A percentile compares a stretch with the other conserved stretches of the same genome.
Conservation (phyloP, 768 basidiomycete species). For the Kwoniella sp. region DNA sequence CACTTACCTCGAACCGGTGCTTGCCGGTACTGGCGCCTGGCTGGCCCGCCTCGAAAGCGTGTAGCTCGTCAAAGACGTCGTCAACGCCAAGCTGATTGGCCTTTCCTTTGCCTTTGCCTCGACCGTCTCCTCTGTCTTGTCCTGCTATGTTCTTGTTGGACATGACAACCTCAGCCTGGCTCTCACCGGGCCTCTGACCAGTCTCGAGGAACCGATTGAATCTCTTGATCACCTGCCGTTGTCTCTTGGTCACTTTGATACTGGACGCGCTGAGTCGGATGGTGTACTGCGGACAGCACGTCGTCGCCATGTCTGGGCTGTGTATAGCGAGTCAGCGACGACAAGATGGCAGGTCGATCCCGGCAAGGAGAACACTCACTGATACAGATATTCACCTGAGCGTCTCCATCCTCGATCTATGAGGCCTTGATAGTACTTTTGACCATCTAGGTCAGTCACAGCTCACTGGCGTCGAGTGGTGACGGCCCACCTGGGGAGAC, state of each 20-base stretch:
- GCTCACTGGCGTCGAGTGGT: background rate
- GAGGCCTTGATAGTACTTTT: slow-evolving; percentile 49
- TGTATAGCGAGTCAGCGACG: background rate
- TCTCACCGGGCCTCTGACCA: slow-evolving; percentile 58
- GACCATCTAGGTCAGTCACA: background rate
- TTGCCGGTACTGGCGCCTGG: too few relatives aligned
- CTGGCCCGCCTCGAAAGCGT: slow-evolving; percentile 58
- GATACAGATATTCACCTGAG: slow-evolving; percentile 63
- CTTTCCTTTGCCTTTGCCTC: slow-evolving; percentile 21
- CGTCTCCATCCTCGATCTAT: slow-evolving; percentile 52
- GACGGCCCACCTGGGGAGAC: slow-evolving; percentile 9
- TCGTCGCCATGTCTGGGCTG: slow-evolving; percentile 70
- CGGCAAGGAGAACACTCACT: slow-evolving; percentile 34
- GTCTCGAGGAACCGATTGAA: slow-evolving; percentile 39
- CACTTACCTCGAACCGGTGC: slow-evolving; percentile 57
- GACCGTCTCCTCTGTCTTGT: slow-evolving; percentile 13
- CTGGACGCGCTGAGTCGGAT: slow-evolving; percentile 57
- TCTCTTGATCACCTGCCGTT: slow-evolving; percentile 36
- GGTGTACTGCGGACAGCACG: slow-evolving; percentile 93
- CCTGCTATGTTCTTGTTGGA: slow-evolving; percentile 56
- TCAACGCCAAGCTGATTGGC: slow-evolving; percentile 42
- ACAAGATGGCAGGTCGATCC: background rate
- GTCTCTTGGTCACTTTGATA: slow-evolving; percentile 36
- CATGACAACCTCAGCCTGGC: background rate
- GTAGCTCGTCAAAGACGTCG: slow-evolving; percentile 56